Conservation (phyloP, 2,329 filamentous ascomycete species). For the Claviceps paspali region DNA sequence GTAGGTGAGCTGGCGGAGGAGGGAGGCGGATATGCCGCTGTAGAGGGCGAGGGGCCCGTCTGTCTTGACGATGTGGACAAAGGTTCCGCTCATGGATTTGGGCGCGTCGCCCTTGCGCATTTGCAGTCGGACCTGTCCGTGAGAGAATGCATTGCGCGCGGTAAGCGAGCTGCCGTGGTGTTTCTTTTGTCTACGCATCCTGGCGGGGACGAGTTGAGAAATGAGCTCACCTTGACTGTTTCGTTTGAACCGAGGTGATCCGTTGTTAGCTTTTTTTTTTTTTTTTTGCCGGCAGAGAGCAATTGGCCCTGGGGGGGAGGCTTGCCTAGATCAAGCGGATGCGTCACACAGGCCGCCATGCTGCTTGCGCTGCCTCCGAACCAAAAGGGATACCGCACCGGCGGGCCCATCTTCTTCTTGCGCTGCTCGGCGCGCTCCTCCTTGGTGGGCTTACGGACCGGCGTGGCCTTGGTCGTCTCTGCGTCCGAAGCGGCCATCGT, state of each 20-base stretch:
- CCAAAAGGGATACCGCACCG: slow-evolving; percentile 67
- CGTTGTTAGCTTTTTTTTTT: neutral
- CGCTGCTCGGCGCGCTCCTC: slow-evolving; percentile 7
- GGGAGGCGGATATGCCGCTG: slow-evolving; percentile 77
- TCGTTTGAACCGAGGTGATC: too few relatives aligned
- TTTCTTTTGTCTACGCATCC: neutral
- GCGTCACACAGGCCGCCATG: slow-evolving; percentile 80
- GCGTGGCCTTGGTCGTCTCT: slow-evolving; percentile 3
- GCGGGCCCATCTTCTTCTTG: slow-evolving; percentile 21
- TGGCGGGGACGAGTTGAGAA: neutral
- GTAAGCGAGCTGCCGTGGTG: too few relatives aligned
- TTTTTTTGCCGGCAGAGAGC: too few relatives aligned
- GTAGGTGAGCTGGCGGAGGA: slow-evolving; percentile 90
- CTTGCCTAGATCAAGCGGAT: slow-evolving; percentile 83
- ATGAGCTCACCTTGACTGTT: slow-evolving; percentile 7
- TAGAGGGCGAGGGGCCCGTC: slow-evolving; percentile 75
- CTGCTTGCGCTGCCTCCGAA: slow-evolving; percentile 92
- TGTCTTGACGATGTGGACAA: slow-evolving; percentile 61
- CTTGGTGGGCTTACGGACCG: slow-evolving; percentile 6
- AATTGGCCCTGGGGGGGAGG: too few relatives aligned
- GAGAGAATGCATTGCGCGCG: too few relatives aligned
- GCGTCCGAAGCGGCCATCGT: slow-evolving; percentile 9
- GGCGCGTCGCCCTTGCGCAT: slow-evolving; percentile 63
- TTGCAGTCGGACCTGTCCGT: slow-evolving; percentile 63
- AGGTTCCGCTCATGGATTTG: slow-evolving; percentile 72